These are phyloP conservation scores for Cadophora sp. DNA, from an alignment of 2,329 filamentous ascomycete species.

Conservation along the genomic window DNA sequence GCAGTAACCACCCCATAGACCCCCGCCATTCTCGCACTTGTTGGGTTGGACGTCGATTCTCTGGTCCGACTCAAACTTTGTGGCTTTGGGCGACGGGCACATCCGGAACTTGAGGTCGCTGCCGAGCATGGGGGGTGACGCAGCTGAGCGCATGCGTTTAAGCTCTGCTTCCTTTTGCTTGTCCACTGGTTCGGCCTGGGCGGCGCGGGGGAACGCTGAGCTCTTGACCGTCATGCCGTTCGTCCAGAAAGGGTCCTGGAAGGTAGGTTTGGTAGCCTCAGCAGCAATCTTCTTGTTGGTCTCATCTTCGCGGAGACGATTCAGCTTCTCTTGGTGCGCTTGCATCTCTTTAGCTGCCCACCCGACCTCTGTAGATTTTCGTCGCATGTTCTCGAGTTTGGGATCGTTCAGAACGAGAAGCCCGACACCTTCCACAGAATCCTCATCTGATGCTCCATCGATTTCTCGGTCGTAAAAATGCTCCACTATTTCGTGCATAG, in stretches of 20 bases:
- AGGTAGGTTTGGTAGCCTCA: constrained; percentile 42
- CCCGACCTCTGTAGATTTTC: constrained; percentile 42
- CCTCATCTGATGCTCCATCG: constrained; percentile 44
- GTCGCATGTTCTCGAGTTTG: constrained; percentile 28
- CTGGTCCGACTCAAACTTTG: constrained; percentile 82
- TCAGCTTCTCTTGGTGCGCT: constrained; percentile 43
- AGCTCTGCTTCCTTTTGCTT: constrained; percentile 45
- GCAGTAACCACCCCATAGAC: constrained; percentile 82
- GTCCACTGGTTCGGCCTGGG: constrained; percentile 30
- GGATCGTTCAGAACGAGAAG: constrained; percentile 38
- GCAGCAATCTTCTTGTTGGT: constrained; percentile 44
- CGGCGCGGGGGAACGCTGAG: constrained; percentile 25
- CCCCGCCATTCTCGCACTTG: constrained; percentile 64
- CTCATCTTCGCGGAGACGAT: constrained; percentile 43
- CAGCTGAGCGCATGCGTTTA: constrained; percentile 62
- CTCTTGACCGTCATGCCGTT: constrained; percentile 44
- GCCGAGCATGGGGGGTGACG: constrained; percentile 86
- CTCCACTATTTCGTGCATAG: constrained; percentile 44
- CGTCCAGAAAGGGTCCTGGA: constrained; percentile 45
- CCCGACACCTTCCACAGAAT: constrained; percentile 40
- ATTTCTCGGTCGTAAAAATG: constrained; percentile 46
- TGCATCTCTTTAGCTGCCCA: constrained; percentile 46
- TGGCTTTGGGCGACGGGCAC: constrained; percentile 83
- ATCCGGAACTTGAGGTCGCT: constrained; percentile 79
- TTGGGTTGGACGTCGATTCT: constrained; percentile 59